Evolutionary conservation across 495 filamentous ascomycete genomes (phyloP), one percentile per base, ranked within the genome.

Genomic region (Bathelium albidoporum): DNA sequence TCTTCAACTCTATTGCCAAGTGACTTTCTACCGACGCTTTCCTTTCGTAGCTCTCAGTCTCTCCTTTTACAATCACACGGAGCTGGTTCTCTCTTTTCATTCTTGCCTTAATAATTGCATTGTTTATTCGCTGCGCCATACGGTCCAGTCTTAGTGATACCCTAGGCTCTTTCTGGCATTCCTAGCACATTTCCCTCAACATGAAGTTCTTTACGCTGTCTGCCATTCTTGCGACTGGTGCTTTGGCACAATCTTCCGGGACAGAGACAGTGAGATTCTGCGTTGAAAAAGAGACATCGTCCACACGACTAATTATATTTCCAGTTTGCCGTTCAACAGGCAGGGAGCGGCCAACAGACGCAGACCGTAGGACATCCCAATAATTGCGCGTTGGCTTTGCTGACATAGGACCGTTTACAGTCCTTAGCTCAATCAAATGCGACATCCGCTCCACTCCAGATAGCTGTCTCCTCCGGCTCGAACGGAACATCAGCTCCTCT

Each of bases 31-130:
- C 26, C 49, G 49, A 26, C 49, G 11, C 24, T 28, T 29, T 29
- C 24, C 20, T 55, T 55, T 29, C 49, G 7, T 55, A 55, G 49
- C 49, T 55, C 49, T 55, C 16, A 55, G 49, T 55, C 49, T 29
- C 49, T 55, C 49, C 49, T 55, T 55, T 55, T 55, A 29, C 49
- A 55, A 28, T 28, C 24, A 55, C 49, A 55, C 49, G 29, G 49
- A 55, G 49, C 49, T 55, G 49, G 49, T 55, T 55, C 49, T 55
- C 49, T 55, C 49, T 55, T 55, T 55, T 55, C 9, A 16, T 55
- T 29, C 24, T 55, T 20, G n/a, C n/a, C 20, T 29, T 29, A 10
- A 9, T 55, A 55, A 55, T 55, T n/a, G n/a, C n/a, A 55, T 9
- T 28, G 1, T 16, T 28, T 55, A 1, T 29, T 28, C 49, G 11